Evolutionary conservation across 345 rosid genomes (phyloP).

Genomic region (Dovyalis caffra): DNA sequence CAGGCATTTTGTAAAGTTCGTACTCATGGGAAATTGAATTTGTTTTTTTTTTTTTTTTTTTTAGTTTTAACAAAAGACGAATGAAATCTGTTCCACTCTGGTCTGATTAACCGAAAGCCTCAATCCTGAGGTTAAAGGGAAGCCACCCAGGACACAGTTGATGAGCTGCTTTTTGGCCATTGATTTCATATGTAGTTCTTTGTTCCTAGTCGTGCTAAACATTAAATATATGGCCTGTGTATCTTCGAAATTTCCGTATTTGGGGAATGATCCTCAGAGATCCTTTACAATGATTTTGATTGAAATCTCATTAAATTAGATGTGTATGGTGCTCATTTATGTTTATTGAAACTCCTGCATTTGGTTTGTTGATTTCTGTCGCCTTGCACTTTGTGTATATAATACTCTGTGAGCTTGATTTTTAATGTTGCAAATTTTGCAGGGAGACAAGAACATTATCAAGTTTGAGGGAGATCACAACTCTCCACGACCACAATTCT

Average conservation of each 20-base stretch:
- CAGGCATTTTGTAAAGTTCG: not conserved
- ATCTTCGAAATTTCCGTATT: not conserved
- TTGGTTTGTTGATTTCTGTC: conserved; percentile 2
- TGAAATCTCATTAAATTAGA: not conserved
- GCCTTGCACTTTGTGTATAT: conserved; percentile 1
- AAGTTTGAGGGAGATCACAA: conserved; percentile 99
- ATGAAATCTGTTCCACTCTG: not conserved
- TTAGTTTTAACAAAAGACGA: not conserved
- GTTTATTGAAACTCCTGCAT: not conserved
- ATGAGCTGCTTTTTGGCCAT: not conserved
- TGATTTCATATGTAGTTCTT: conserved; percentile 3
- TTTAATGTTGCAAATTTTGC: conserved; percentile 25
- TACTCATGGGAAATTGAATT: not conserved
- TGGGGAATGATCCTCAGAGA: not conserved
- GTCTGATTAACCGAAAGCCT: not conserved
- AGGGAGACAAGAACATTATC: conserved; percentile 98
- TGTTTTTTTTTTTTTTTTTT: not conserved
- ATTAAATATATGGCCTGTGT: conserved; percentile 3
- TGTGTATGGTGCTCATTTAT: conserved; percentile 2
- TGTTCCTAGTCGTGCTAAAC: not conserved
- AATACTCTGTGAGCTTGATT: conserved; percentile 14
- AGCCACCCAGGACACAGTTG: not conserved
- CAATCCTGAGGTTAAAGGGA: not conserved
- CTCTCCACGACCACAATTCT: conserved; percentile 92
- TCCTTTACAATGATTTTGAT: not conserved